A percentile compares a stretch with the other conserved stretches of the same genome.
Evolutionary conservation across 2,329 filamentous ascomycete genomes (phyloP).

Genomic region (Beauveria scarabaeidicola): DNA sequence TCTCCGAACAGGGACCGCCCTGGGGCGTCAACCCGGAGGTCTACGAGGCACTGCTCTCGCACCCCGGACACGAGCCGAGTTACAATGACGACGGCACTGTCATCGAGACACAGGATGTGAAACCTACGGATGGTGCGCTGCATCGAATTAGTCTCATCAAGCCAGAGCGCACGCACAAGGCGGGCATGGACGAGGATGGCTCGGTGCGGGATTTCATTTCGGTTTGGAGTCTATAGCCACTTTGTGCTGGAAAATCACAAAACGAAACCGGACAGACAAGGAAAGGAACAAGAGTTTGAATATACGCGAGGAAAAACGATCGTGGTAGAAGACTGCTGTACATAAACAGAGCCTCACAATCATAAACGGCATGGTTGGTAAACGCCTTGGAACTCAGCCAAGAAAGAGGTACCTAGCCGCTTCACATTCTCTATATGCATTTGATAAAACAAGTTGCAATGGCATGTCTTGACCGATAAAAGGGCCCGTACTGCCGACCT

Average conservation of each 20-base stretch:
- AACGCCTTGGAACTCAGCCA: too few relatives aligned
- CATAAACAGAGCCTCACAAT: too few relatives aligned
- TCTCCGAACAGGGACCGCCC: slow-evolving; percentile 59
- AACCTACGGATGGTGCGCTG: slow-evolving; percentile 31
- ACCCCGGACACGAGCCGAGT: slow-evolving; percentile 57
- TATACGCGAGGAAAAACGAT: too few relatives aligned
- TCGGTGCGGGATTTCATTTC: slow-evolving; percentile 44
- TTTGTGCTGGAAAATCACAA: not conserved
- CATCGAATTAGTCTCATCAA: slow-evolving; percentile 41
- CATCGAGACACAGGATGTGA: slow-evolving; percentile 29
- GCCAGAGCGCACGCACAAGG: slow-evolving; percentile 40
- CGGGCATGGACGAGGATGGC: slow-evolving; percentile 37
- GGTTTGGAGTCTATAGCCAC: slow-evolving; percentile 35
- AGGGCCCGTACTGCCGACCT: too few relatives aligned
- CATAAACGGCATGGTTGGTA: too few relatives aligned
- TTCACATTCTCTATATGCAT: too few relatives aligned
- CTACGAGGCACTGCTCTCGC: slow-evolving; percentile 62
- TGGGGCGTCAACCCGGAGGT: slow-evolving; percentile 60
- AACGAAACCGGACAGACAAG: too few relatives aligned
- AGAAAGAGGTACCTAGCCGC: too few relatives aligned
- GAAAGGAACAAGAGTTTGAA: too few relatives aligned
- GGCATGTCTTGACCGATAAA: too few relatives aligned
- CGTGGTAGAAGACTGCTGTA: too few relatives aligned
- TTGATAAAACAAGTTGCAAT: too few relatives aligned
- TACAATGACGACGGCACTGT: slow-evolving; percentile 44